Evolutionary conservation across 306 rosid species (phyloP).

Genomic region (Castanopsis chinensis): DNA sequence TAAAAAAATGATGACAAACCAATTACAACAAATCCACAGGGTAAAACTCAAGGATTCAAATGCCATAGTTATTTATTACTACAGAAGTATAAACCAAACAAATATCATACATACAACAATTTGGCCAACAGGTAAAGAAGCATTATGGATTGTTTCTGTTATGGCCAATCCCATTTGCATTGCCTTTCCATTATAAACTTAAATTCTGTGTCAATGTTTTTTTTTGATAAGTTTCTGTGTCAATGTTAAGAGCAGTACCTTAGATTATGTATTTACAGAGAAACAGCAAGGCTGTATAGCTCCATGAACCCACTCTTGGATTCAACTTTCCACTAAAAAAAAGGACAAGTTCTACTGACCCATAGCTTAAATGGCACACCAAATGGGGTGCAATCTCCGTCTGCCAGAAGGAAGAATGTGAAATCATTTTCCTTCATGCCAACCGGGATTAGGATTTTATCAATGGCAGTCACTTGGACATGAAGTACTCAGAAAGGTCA

Average conservation of each 20-base stretch:
- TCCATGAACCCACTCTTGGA: not conserved
- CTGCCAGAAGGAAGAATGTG: not conserved
- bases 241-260: not conserved
- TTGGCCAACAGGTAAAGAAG: not conserved
- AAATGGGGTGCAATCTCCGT: not conserved
- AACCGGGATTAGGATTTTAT: not conserved
- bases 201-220: too few relatives aligned
- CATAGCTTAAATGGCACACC: not conserved
- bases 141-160: too few relatives aligned
- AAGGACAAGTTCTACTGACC: too few relatives aligned
- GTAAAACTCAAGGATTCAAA: too few relatives aligned
- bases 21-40: too few relatives aligned
- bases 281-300: not conserved
- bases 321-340: not conserved
- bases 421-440: not conserved
- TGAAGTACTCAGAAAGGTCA: too few relatives aligned
- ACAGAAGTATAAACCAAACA: not conserved
- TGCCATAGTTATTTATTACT: not conserved
- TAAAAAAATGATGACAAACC: too few relatives aligned
- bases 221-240: too few relatives aligned
- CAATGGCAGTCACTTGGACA: too few relatives aligned
- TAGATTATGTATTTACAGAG: not conserved
- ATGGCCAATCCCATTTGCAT: too few relatives aligned
- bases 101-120: not conserved
- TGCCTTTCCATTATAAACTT: too few relatives aligned